Evolutionary conservation across 1,284 basidiomycete genomes (phyloP).

Genomic region (Ceratorhiza oryzae-sativae): DNA sequence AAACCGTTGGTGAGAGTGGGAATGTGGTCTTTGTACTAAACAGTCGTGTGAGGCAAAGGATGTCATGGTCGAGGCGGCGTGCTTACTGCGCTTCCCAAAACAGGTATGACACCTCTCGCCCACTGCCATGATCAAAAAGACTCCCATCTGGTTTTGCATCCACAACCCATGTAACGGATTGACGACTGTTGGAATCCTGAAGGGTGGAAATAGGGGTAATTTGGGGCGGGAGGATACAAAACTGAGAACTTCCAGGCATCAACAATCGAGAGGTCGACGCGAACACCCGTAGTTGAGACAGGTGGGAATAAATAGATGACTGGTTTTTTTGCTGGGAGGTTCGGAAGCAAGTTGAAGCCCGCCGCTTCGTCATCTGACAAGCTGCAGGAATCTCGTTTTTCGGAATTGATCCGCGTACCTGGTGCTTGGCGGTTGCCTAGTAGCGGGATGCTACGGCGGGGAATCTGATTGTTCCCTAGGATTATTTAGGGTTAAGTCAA

Average conservation of each 20-base stretch:
- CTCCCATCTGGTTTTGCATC: conserved; percentile 46
- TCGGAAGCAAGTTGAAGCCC: not conserved
- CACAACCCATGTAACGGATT: conserved; percentile 46
- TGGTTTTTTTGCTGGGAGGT: conserved; percentile 40
- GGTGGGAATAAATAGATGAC: conserved; percentile 44
- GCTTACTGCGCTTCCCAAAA: conserved; percentile 51
- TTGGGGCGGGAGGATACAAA: conserved; percentile 43
- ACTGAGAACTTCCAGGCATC: conserved; percentile 46
- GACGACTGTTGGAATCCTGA: too few relatives aligned
- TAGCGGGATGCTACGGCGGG: too few relatives aligned
- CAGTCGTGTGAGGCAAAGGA: conserved; percentile 51
- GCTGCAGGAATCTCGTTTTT: too few relatives aligned
- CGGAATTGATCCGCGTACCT: too few relatives aligned
- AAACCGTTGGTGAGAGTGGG: not conserved
- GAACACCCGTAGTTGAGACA: conserved; percentile 18
- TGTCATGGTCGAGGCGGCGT: not conserved
- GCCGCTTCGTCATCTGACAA: conserved; percentile 43
- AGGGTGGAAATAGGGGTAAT: too few relatives aligned
- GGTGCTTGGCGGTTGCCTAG: too few relatives aligned
- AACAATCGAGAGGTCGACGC: conserved; percentile 44
- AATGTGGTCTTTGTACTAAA: conserved; percentile 46
- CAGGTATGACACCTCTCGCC: conserved; percentile 48
- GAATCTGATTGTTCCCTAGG: too few relatives aligned
- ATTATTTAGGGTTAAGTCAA: too few relatives aligned
- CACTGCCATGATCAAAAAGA: conserved; percentile 46